These are phyloP conservation scores for Neurospora sp. DNA, from an alignment of 495 filamentous ascomycete species.

Conservation along the genomic window DNA sequence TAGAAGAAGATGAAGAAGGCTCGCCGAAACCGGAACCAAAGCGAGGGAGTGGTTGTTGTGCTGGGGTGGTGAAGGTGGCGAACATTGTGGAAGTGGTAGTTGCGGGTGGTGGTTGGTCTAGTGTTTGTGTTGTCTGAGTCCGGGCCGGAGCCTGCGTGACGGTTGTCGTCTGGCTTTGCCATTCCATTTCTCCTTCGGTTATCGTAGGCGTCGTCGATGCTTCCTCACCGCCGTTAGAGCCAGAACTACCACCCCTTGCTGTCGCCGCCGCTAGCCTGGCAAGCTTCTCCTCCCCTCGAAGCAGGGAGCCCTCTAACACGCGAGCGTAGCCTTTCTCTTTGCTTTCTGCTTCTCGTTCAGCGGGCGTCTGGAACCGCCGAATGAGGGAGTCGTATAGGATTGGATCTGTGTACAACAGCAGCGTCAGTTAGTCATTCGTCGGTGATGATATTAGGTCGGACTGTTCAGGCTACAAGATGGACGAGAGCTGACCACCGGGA, in stretches of 20 bases:
- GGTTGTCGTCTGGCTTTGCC: background rate
- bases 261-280: slow-evolving; percentile 45
- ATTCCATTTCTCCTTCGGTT: background rate
- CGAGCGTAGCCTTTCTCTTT: slow-evolving; percentile 64
- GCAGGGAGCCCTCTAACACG: slow-evolving; percentile 58
- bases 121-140: background rate
- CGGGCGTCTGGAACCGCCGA: slow-evolving; percentile 62
- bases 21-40: background rate
- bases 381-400: slow-evolving; percentile 72
- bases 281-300: slow-evolving; percentile 63
- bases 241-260: slow-evolving; percentile 14
- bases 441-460: background rate
- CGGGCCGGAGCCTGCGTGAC: background rate
- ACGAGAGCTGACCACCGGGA: background rate
- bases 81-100: background rate
- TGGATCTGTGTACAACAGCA: slow-evolving; percentile 45
- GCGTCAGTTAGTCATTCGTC: background rate
- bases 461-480: background rate
- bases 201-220: background rate
- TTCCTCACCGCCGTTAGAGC: background rate
- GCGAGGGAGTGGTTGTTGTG: background rate
- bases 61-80: background rate
- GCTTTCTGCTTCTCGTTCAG: slow-evolving; percentile 64
- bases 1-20: background rate
- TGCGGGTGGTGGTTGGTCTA: background rate